Evolutionary conservation across 169 alveolate species (phyloP), one percentile per base, ranked within the genome.

Genomic region (Blepharisma undulans): DNA sequence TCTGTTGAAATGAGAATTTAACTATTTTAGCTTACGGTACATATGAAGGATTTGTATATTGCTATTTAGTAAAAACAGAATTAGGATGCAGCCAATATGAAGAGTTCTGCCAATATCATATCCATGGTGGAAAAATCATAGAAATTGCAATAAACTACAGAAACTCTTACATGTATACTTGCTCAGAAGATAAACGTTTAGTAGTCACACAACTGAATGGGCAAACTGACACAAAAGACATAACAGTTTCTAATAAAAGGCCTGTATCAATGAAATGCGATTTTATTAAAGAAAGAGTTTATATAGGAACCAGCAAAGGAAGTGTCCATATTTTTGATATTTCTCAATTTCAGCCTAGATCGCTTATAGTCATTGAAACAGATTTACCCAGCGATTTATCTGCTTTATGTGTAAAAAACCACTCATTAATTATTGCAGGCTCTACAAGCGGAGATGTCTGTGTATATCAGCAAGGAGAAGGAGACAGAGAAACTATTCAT

Each of bases 131-230:
- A 60, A 84, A 61, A 66, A 77, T 93, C 6, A 93, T 80, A 6
- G 93, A 93, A 18, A 48, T 93, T 19, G 86, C 81, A 18, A 36
- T 93, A 60, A 90, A 93, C 76, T 71, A 82, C 5, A 81, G 22
- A 59, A 87, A 81, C 7, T 87, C 91, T 76, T 59, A 85, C 72
- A 60, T 90, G 72, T 90, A 87, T 72, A 48, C 94, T 8, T 90
- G 93, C 61, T 33, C 91, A 30, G 91, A 87, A 48, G 95, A 93
- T 84, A 92, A 90, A 30, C 79, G 80, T 72, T 78, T 92, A 59
- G 86, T 90, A 25, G 90, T 61, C 21, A 66, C 21, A 18, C 76
- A 66, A 21, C 76, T 66, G 16, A 66, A 66, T 18, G 21, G 21
- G 25, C 16, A 74, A 74, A 29, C 10, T 25, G 10, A 29, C 18